phyloP scores from a whole-genome alignment of 1,139 yeast genomes.

The Yamadazyma taylorii region DNA sequence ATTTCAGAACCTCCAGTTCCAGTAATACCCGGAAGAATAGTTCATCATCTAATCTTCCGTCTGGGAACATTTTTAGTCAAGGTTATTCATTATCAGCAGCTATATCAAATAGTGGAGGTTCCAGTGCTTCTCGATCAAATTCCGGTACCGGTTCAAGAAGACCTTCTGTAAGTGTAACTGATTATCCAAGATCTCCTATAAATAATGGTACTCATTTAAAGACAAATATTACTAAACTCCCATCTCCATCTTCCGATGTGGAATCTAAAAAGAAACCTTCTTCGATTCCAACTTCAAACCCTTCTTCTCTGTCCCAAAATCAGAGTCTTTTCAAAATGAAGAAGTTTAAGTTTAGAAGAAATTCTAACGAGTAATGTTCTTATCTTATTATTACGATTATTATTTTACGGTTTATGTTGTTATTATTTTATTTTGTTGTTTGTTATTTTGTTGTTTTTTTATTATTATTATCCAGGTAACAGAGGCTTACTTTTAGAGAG shows the following conservation, averaged over 20 bases:
- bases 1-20: conserved; percentile 3
- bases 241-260: conserved; percentile 17
- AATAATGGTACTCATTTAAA: conserved; percentile 11
- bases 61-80: conserved; percentile 3
- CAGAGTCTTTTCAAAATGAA: conserved; percentile 21
- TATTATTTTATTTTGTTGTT: conserved; percentile 1
- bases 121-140: neutral
- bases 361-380: conserved; percentile 19
- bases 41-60: conserved; percentile 7
- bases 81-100: conserved; percentile 2
- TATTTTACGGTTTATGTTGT: neutral
- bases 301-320: conserved; percentile 1
- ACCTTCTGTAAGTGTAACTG: conserved; percentile 10
- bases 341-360: conserved; percentile 27
- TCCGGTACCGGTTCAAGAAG: conserved; percentile 7
- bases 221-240: conserved; percentile 14
- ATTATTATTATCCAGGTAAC: neutral
- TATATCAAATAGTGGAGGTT: conserved; percentile 1
- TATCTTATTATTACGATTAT: neutral
- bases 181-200: conserved; percentile 18
- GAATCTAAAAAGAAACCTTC: conserved; percentile 14
- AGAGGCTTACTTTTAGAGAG: neutral
- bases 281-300: neutral
- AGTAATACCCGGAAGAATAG: conserved; percentile 10
- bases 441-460: conserved; percentile 1